Evolutionary conservation across 768 basidiomycete species (phyloP).

Genomic region (Suillus occidentalis): DNA sequence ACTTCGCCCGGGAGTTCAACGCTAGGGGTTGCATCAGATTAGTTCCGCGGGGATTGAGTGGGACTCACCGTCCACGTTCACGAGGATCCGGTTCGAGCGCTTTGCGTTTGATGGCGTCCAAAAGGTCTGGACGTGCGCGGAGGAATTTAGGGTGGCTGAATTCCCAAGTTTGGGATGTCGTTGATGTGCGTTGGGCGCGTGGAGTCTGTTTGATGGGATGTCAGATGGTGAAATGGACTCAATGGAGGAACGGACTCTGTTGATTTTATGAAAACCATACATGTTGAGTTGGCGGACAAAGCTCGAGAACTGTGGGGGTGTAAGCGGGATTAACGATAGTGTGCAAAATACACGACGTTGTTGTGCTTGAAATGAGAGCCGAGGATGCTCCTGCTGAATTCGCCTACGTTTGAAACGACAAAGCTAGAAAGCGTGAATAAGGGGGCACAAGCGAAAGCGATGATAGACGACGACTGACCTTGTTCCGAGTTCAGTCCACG

Average conservation of each 20-base stretch:
- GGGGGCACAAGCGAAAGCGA: neutral
- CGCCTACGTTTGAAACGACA: constrained; percentile 82
- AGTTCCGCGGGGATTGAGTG: neutral
- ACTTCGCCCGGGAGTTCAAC: constrained; percentile 84
- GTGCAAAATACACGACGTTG: constrained; percentile 54
- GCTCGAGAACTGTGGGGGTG: constrained; percentile 70
- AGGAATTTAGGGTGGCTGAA: constrained; percentile 88
- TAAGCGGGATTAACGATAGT: constrained; percentile 1
- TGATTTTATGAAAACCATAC: constrained; percentile 96
- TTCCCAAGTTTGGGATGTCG: constrained; percentile 84
- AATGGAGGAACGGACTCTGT: constrained; percentile 53
- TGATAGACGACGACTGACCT: constrained; percentile 28
- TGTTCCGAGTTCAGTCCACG: constrained; percentile 81
- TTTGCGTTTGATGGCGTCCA: constrained; percentile 87
- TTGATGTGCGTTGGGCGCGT: constrained; percentile 77
- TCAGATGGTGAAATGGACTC: neutral
- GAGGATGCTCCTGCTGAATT: constrained; percentile 82
- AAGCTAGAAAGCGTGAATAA: constrained; percentile 43
- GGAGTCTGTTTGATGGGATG: constrained; percentile 52
- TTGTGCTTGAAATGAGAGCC: constrained; percentile 91
- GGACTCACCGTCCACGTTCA: constrained; percentile 28
- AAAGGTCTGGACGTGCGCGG: constrained; percentile 74
- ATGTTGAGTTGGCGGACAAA: constrained; percentile 95
- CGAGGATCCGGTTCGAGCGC: constrained; percentile 78
- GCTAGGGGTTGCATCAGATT: constrained; percentile 43